Evolutionary conservation across 2,329 filamentous ascomycete species (phyloP).

Genomic region (Verticillium tricorpus): DNA sequence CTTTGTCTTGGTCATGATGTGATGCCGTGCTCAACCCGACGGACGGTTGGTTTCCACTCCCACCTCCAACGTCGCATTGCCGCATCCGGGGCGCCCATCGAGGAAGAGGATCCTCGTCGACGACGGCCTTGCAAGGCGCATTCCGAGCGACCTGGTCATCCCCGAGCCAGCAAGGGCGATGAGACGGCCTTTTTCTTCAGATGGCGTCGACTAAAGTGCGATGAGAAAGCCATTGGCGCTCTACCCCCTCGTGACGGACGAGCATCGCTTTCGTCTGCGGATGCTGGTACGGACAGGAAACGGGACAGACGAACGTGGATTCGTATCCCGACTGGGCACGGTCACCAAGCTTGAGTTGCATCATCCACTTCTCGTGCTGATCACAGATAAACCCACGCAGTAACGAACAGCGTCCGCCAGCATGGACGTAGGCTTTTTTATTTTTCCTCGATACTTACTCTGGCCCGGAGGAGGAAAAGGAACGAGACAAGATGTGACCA

Average conservation of each 20-base stretch:
- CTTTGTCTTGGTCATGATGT: not conserved
- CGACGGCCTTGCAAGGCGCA: not conserved
- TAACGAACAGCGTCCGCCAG: too few species aligned
- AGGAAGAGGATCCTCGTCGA: not conserved
- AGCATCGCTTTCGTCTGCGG: too few species aligned
- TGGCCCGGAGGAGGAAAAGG: not conserved
- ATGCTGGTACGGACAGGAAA: too few species aligned
- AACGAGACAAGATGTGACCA: not conserved
- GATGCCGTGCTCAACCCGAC: not conserved
- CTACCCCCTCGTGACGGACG: too few species aligned
- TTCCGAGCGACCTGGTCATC: not conserved
- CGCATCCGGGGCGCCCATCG: not conserved
- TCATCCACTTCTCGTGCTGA: not conserved
- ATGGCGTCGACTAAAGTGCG: too few species aligned
- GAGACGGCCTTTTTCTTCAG: too few species aligned
- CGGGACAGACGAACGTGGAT: too few species aligned
- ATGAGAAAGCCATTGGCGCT: too few species aligned
- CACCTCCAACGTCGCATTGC: not conserved
- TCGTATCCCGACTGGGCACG: not conserved
- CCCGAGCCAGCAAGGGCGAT: not conserved
- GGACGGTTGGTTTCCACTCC: not conserved
- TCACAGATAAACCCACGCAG: too few species aligned
- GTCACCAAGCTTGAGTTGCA: not conserved
- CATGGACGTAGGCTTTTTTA: too few species aligned
- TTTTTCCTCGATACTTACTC: too few species aligned